Conservation (phyloP, 2,329 filamentous ascomycete species). For the Colletotrichum incanum region DNA sequence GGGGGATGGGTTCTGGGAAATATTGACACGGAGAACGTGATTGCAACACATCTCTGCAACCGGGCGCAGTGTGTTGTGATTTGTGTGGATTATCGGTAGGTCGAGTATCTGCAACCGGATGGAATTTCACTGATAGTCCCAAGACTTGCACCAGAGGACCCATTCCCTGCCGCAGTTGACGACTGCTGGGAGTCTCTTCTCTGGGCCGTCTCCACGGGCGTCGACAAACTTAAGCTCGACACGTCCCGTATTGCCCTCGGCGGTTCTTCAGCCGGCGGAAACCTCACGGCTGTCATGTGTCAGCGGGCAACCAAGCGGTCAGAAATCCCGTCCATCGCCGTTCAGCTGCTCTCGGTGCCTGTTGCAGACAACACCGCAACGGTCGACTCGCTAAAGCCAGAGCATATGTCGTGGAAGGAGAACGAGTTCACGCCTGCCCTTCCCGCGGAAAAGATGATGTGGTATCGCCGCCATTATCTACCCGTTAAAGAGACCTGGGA, state of each 20-base stretch:
- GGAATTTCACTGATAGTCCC: neutral
- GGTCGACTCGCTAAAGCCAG: constrained; percentile 54
- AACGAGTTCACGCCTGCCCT: constrained; percentile 68
- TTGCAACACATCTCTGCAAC: constrained; percentile 69
- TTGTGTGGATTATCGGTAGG: constrained; percentile 69
- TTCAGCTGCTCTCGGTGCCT: constrained; percentile 71
- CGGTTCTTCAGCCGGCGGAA: constrained; percentile 64
- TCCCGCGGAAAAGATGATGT: constrained; percentile 71
- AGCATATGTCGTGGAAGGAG: constrained; percentile 63
- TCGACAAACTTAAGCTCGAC: constrained; percentile 56
- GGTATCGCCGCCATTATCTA: constrained; percentile 73
- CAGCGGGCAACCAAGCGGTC: constrained; percentile 61
- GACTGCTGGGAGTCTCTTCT: constrained; percentile 71
- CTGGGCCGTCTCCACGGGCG: constrained; percentile 56
- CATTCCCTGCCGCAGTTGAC: constrained; percentile 70
- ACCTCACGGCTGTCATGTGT: constrained; percentile 68
- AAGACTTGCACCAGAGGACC: constrained; percentile 70
- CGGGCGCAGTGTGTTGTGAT: constrained; percentile 67
- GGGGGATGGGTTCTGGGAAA: constrained; percentile 73
- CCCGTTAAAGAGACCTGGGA: constrained; percentile 61
- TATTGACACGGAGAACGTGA: constrained; percentile 71
- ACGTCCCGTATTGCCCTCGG: constrained; percentile 60
- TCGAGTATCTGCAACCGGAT: neutral
- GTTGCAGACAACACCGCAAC: constrained; percentile 73
- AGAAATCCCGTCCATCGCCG: constrained; percentile 49